A percentile compares a stretch with the other conserved stretches of the same genome.
Conservation (phyloP, 306 rosid genomes). For the Erythrophleum fordii region DNA sequence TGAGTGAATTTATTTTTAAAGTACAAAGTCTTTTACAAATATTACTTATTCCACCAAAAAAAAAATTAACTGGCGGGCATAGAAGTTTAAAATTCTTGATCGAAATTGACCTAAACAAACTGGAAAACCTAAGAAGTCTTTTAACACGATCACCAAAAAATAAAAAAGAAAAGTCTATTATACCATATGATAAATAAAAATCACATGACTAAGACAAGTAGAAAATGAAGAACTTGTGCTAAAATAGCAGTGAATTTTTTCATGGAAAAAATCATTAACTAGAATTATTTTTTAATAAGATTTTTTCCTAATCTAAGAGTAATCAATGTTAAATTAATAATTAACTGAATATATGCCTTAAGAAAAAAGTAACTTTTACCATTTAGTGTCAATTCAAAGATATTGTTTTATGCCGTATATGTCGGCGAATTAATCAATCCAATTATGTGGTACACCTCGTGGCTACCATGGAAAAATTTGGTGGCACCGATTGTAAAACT, state of each 20-base stretch:
- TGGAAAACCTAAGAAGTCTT: too few relatives aligned
- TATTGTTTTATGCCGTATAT: background rate
- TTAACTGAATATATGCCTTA: background rate
- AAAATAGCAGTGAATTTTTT: background rate
- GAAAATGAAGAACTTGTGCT: background rate
- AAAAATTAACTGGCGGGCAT: too few relatives aligned
- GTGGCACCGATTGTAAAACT: background rate
- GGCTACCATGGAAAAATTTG: background rate
- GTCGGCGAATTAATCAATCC: background rate
- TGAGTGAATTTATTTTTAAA: too few relatives aligned
- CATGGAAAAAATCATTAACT: background rate
- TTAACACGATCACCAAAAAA: too few relatives aligned
- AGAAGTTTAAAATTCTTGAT: too few relatives aligned
- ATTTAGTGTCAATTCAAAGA: background rate
- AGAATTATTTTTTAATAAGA: background rate
- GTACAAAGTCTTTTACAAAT: too few relatives aligned
- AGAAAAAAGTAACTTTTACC: background rate
- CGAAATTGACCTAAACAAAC: too few relatives aligned
- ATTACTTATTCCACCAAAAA: too few relatives aligned
- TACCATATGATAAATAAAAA: background rate
- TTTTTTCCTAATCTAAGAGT: background rate
- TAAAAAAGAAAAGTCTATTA: too few relatives aligned
- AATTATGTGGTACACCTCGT: background rate
- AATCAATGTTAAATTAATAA: background rate
- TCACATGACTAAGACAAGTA: background rate